Conservation (phyloP, 768 basidiomycete species). For the Trametes gibbosa region DNA sequence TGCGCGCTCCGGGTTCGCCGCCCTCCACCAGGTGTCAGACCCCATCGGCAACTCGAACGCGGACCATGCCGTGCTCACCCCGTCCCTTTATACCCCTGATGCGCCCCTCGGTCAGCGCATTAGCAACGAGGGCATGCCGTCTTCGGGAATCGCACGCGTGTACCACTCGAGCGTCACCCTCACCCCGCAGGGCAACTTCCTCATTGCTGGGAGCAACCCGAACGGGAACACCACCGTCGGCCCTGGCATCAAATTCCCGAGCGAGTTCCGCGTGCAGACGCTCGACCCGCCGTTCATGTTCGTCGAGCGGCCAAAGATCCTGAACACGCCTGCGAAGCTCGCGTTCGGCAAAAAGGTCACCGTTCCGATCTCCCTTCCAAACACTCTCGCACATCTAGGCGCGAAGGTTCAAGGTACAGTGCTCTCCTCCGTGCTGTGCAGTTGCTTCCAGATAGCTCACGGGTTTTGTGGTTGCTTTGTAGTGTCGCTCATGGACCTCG, state of each 20-base stretch:
- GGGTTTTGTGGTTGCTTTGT: background rate
- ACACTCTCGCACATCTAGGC: slow-evolving; percentile 30
- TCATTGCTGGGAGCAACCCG: slow-evolving; percentile 84
- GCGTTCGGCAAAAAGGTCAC: slow-evolving; percentile 45
- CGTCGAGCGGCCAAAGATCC: slow-evolving; percentile 53
- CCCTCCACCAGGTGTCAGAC: slow-evolving; percentile 66
- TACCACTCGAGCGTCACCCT: slow-evolving; percentile 82
- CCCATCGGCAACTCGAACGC: slow-evolving; percentile 79
- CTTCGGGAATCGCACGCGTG: slow-evolving; percentile 66
- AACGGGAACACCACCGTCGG: slow-evolving; percentile 70
- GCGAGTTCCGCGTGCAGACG: slow-evolving; percentile 88
- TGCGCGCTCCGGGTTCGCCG: slow-evolving; percentile 67
- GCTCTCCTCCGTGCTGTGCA: background rate
- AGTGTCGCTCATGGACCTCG: slow-evolving; percentile 81
- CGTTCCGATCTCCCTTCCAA: slow-evolving; percentile 43
- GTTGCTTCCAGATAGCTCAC: background rate
- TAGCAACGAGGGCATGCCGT: slow-evolving; percentile 51
- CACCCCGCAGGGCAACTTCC: slow-evolving; percentile 65
- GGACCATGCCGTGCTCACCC: slow-evolving; percentile 63
- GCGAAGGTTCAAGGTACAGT: slow-evolving; percentile 46
- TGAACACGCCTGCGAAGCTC: slow-evolving; percentile 34
- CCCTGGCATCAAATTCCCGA: slow-evolving; percentile 54
- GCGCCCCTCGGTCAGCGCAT: slow-evolving; percentile 58
- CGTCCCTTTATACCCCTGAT: slow-evolving; percentile 63
- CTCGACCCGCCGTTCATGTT: slow-evolving; percentile 81